Percentiles rank a stretch among this genome's conserved stretches.
These are phyloP conservation scores for Juglanconis juglandina DNA, from an alignment of 2,329 filamentous ascomycete species.

Conservation along the genomic window DNA sequence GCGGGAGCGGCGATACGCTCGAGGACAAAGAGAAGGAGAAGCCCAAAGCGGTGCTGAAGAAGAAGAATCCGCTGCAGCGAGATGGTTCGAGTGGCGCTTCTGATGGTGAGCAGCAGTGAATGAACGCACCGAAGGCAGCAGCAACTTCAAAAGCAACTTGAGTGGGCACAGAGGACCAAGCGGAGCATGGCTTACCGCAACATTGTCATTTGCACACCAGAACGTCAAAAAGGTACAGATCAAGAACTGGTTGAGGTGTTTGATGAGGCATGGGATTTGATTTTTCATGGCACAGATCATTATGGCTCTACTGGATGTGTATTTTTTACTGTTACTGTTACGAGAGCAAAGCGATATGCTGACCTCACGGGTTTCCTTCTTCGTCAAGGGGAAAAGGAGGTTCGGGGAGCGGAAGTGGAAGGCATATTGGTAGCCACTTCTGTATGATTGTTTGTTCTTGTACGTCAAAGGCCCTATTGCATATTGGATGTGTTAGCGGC, in stretches of 20 bases:
- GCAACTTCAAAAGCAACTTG: background rate
- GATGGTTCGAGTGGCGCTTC: background rate
- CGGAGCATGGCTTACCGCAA: background rate
- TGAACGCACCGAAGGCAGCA: background rate
- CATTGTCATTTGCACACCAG: background rate
- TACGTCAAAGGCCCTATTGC: too few species aligned
- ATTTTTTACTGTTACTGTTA: background rate
- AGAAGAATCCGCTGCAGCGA: conserved; percentile 24
- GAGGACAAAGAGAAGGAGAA: conserved; percentile 16
- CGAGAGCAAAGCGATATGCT: too few species aligned
- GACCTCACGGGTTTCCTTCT: too few species aligned
- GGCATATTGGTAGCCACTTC: too few species aligned
- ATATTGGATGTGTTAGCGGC: too few species aligned
- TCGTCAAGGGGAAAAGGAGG: too few species aligned
- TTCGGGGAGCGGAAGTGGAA: too few species aligned
- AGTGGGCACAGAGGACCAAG: background rate
- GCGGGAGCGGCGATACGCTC: conserved; percentile 6
- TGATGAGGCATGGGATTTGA: background rate
- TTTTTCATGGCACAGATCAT: background rate
- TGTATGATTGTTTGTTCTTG: too few species aligned
- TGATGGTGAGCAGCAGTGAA: conserved; percentile 23
- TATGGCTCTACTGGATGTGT: background rate
- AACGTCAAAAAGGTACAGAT: background rate
- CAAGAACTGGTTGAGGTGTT: background rate
- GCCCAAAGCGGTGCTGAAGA: conserved; percentile 17